A percentile compares a stretch with the other conserved stretches of the same genome.
phyloP scores from a whole-genome alignment of 352 stramenopile species.

The Thraustochytrium striatum region DNA sequence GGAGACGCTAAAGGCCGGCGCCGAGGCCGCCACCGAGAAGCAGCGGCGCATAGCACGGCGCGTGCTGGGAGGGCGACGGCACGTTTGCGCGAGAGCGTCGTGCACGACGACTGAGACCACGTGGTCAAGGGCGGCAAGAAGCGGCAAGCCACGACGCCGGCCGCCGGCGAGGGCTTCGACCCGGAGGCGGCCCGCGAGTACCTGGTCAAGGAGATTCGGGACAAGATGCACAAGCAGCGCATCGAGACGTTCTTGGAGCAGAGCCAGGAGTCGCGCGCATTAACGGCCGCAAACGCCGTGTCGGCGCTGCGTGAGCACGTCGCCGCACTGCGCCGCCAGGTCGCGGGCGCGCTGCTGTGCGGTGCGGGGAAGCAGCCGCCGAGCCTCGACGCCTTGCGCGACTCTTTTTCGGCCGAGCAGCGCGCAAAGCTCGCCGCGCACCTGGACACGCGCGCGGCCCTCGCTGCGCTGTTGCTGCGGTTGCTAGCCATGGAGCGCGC shows the following conservation, averaged over 20 bases:
- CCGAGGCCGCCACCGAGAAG: not conserved
- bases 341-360: not conserved
- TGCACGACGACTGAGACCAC: constrained; percentile 31
- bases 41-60: not conserved
- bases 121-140: constrained; percentile 10
- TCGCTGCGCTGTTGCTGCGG: not conserved
- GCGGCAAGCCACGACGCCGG: not conserved
- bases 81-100: not conserved
- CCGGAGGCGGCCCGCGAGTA: constrained; percentile 9
- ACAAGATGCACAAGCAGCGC: constrained; percentile 27
- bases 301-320: not conserved
- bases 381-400: not conserved
- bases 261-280: not conserved
- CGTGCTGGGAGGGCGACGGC: constrained; percentile 1
- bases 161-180: constrained; percentile 38
- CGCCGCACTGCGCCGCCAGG: not conserved
- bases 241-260: constrained; percentile 14
- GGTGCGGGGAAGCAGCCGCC: not conserved
- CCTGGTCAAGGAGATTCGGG: constrained; percentile 3
- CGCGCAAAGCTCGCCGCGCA: not conserved
- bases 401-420: too few relatives aligned
- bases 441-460: not conserved
- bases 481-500: not conserved
- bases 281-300: not conserved
- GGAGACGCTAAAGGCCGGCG: not conserved